Base-by-base conservation (phyloP, 805 yeast species). In the Starmera pachycereana region DNA sequence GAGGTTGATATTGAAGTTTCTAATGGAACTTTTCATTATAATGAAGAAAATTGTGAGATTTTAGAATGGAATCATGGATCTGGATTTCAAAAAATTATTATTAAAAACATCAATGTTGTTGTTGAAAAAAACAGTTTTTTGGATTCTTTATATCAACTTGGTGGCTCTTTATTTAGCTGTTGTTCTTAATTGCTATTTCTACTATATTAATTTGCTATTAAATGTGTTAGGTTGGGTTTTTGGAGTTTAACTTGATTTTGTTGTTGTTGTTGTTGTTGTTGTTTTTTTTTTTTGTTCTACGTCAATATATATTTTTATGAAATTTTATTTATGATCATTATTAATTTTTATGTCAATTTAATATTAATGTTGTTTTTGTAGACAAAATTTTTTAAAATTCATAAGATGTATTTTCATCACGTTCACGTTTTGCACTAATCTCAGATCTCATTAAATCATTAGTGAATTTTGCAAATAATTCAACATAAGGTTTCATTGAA, bases 61-160 rank as follows among this genome's bases (percentile, higher is more conserved):
- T 56, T 87, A 34, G 79, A 74, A 49, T 87, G 96, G 96, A 67
- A 67, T 51, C 92, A 84, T 53, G 71, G 60, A 3, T 40, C 53
- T 2, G 75, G 74, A 2, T 41, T 45, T 28, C 74, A 69, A 44
- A 49, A 45, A 22, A 53, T 69, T 3, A 47, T 44, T 16, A 51
- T 66, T 14, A 41, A 41, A 13, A 40, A 31, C 29, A 29, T 41
- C 38, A 35, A 33, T 29, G 36, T 25, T 35, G 37, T 22, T 22
- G 27, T 32, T 11, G 10, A 29, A 12, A 29, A 29, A 12, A 6
- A 12, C 10, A 12, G 12, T 11, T 8, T 29, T 29, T 29, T 8
- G 30, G 30, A 29, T 29, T 11, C 27, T 22, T 22, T 22, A 22
- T 22, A 22, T 22, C 27, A 22, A 22, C 5, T 22, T 22, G 27